These are phyloP conservation scores for Bondarzewia mesenterica DNA, from an alignment of 1,284 basidiomycete genomes.

Conservation along the genomic window DNA sequence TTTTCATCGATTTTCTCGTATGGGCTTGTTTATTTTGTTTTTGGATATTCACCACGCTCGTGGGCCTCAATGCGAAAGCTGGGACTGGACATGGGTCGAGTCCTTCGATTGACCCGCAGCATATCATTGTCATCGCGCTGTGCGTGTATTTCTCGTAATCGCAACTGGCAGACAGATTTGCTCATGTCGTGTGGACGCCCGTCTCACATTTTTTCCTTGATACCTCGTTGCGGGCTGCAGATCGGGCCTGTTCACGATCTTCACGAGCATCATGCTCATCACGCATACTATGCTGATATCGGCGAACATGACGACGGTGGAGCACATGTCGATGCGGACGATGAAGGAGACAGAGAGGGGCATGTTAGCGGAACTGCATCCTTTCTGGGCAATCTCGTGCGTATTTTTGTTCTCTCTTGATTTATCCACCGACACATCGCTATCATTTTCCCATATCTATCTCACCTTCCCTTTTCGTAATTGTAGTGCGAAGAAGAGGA, in stretches of 20 bases:
- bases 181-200: not conserved
- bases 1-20: conserved; percentile 65
- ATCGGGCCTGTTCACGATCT: conserved; percentile 60
- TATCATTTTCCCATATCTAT: not conserved
- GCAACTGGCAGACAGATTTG: not conserved
- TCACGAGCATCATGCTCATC: conserved; percentile 49
- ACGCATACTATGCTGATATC: conserved; percentile 60
- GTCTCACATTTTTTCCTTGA: not conserved
- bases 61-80: conserved; percentile 37
- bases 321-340: conserved; percentile 48
- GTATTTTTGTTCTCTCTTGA: conserved; percentile 14
- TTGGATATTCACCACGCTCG: conserved; percentile 52
- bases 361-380: conserved; percentile 36
- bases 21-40: conserved; percentile 48
- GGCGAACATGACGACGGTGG: conserved; percentile 72
- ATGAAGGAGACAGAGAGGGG: conserved; percentile 58
- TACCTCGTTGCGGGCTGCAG: conserved; percentile 27
- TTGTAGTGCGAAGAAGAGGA: conserved; percentile 33
- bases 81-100: not conserved
- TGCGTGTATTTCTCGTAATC: conserved; percentile 22
- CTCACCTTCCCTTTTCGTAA: not conserved
- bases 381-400: conserved; percentile 43
- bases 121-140: conserved; percentile 60
- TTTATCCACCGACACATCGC: not conserved
- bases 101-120: conserved; percentile 45